Base-by-base conservation (phyloP, 768 basidiomycete genomes). In the Ramaria rubella region DNA sequence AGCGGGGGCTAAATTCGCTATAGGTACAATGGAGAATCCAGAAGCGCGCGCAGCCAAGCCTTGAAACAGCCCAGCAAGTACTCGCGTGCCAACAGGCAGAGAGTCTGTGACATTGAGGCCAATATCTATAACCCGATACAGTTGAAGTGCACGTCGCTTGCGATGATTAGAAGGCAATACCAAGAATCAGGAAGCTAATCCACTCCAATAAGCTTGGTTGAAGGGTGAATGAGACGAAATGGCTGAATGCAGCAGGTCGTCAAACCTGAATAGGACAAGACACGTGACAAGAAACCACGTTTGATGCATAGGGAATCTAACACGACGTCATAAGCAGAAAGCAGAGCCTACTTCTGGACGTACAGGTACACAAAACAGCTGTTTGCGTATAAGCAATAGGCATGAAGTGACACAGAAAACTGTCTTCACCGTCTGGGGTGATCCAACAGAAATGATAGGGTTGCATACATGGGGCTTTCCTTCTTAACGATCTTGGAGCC, bases 361-460 rank as follows among this genome's bases (percentile, higher is more conserved):
- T 43, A 54, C 8, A 95, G 78, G 67, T 93, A 90, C 11, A 92
- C 81, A 65, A 88, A 94, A 69, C 93, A 95, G 60, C 90, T 67
- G 34, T 12, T 23, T 6, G 53, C 45, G 29, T 38, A 34, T 21
- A 19, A 36, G 43, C 11, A 15, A 26, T 26, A 54, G 17, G 5
- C 61, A 40, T 1, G 58, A 55, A 1, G 65, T 62, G 42, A 65
- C 63, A 26, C 64, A 59, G 36, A 64, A 65, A 48, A 63, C 57
- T 58, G 64, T 67, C 58, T 63, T 70, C 52, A 54, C 58, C 77
- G 82, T 11, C 95, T 82, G 12, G 95, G 95, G 66, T 97, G 95
- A 64, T 97, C 93, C 8, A 99, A 79, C 7, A 99, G 80, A 68
- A 98, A 99, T 55, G 85, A 86, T 1, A 96, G 74, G 0, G 92